Evolutionary conservation across 2,329 filamentous ascomycete genomes (phyloP), one percentile per base, ranked within the genome.

Genomic region (Diaporthe nobilis): DNA sequence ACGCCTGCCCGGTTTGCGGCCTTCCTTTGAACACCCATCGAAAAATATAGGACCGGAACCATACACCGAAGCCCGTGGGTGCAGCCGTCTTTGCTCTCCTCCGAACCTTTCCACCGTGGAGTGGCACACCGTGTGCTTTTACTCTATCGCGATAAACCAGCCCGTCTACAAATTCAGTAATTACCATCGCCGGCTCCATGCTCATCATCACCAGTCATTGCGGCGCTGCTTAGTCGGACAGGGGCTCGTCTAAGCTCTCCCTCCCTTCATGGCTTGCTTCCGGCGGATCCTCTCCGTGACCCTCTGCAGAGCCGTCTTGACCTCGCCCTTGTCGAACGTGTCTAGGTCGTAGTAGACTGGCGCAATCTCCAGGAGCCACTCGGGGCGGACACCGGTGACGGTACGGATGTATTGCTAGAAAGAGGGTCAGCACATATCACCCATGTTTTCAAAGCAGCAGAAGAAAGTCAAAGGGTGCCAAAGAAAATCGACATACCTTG

Each of bases 331-430:
- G 71, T 91, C 92, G 84, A 98, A 98, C 0, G 90, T 90, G 1
- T 92, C 89, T 15, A 98, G 85, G 81, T 99, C 95, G 84, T 98
- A 99, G 86, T 99, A 99, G 25, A 90, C 91, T 3, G 96, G 96
- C 6, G 97, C 95, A 78, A 98, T 98, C 84, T 99, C 97, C 85
- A 98, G 83, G 77, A 99, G 87, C 97, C 97, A 99, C 85, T 99
- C 97, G 0, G 96, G 94, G 83, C 94, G 94, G 73, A 99, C 93
- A 42, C 94, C 92, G 17, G 96, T 98, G 65, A 98, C 95, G 0
- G 95, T 98, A 75, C 97, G 92, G 80, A 99, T 96, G 84, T 98
- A 99, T 86, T 98, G 98, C 90, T 99, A 98, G 12, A 49, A 22
- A 37, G 9, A 31, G 15, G 10, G 63, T 76, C 28, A 76, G 74